These are phyloP conservation scores for Leucaena leucocephala DNA, from an alignment of 306 rosid species.

Conservation along the genomic window DNA sequence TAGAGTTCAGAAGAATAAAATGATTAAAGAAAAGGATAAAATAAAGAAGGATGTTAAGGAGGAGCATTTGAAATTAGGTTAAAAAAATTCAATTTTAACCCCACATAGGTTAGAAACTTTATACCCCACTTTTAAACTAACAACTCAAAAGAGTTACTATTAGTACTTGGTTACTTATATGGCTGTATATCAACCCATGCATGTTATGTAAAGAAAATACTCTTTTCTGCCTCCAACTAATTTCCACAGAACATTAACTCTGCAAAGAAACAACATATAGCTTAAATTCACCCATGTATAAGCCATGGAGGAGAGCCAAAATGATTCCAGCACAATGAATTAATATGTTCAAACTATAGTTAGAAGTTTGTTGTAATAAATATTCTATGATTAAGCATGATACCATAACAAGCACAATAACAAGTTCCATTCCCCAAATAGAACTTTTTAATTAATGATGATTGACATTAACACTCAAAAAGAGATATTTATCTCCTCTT, in stretches of 20 bases:
- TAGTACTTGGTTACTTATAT: background rate
- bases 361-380: background rate
- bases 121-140: background rate
- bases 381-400: conserved; percentile 23
- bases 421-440: conserved; percentile 5
- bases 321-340: too few species aligned
- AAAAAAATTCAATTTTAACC: background rate
- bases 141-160: background rate
- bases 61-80: conserved; percentile 13
- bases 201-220: too few species aligned
- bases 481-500: background rate
- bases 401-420: conserved; percentile 20
- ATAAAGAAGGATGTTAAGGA: background rate
- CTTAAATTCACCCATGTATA: conserved; percentile 17
- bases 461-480: conserved; percentile 23
- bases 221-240: conserved; percentile 19
- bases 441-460: background rate
- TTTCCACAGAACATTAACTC: conserved; percentile 9
- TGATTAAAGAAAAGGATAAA: background rate
- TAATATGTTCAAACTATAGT: background rate
- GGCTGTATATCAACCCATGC: background rate
- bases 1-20: conserved; percentile 21
- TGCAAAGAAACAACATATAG: background rate
- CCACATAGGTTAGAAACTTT: conserved; percentile 19
- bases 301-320: background rate